phyloP scores from a whole-genome alignment of 2,329 filamentous ascomycete species.

The Emmonsiellopsis sp. region DNA sequence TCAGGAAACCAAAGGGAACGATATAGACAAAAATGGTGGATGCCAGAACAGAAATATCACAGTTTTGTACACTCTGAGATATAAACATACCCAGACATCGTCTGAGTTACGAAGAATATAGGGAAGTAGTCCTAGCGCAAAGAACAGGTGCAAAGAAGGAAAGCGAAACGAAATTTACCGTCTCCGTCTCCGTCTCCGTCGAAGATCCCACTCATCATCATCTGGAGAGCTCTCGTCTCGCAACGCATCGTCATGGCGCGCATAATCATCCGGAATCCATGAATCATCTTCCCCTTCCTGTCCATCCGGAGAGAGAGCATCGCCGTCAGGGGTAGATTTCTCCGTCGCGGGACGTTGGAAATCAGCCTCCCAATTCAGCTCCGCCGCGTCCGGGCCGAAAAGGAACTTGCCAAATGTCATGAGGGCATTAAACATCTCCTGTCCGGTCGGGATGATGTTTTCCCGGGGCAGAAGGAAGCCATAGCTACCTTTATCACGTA shows the following conservation, averaged over 20 bases:
- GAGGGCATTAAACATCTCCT: constrained; percentile 75
- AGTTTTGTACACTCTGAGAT: too few relatives aligned
- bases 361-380: constrained; percentile 7
- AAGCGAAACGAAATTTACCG: not conserved
- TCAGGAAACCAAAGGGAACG: too few relatives aligned
- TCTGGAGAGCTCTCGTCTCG: not conserved
- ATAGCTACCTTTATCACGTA: constrained; percentile 87
- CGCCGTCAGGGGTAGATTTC: not conserved
- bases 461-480: constrained; percentile 83
- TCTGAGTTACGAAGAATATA: too few relatives aligned
- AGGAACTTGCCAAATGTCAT: constrained; percentile 71
- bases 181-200: not conserved
- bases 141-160: not conserved
- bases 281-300: not conserved
- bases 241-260: not conserved
- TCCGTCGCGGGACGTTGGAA: constrained; percentile 3
- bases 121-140: not conserved
- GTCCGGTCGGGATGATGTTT: constrained; percentile 78
- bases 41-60: too few relatives aligned
- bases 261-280: not conserved
- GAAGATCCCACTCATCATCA: not conserved
- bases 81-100: too few relatives aligned
- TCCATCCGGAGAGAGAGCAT: not conserved
- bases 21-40: too few relatives aligned
- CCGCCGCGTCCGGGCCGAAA: constrained; percentile 2